Base-by-base conservation (phyloP, 2,329 filamentous ascomycete species). In the Decorospora gaudefroyi region DNA sequence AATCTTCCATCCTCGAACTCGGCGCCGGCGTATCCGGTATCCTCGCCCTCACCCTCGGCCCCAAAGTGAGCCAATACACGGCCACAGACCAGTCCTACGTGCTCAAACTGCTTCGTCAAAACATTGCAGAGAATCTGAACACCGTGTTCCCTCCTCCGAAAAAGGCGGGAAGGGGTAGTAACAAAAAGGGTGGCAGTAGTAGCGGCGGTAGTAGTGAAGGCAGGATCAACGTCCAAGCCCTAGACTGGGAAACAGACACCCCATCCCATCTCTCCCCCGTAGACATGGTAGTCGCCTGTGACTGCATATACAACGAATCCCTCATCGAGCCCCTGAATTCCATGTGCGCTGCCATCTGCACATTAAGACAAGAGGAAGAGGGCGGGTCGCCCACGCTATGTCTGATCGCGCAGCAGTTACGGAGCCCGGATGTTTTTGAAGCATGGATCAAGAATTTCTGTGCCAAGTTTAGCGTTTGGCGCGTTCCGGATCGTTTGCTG, bases 281-380 rank as follows among this genome's bases (percentile, higher is more conserved):
- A 55, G 87, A 95, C 61, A 72, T 84, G 10, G 76, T 97, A 8
- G 68, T 97, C 23, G 90, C 90, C 3, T 95, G 90, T 64, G 93
- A 99, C 70, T 96, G 91, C 70, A 86, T 99, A 57, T 99, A 95
- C 76, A 99, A 97, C 71, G 88, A 96, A 55, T 82, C 87, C 2
- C 79, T 97, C 3, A 82, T 97, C 16, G 75, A 81, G 29, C 90
- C 91, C 0, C 81, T 97, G 34, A 87, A 93, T n/a, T 81, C 85
- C 59, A 87, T 89, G 0, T 95, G 88, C 66, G 82, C 77, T 4
- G 87, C 95, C 51, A 78, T 84, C 16, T 95, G 90, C 69, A 73
- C 73, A 7, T 69, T 92, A 11, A 76, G n/a, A n/a, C n/a, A n/a
- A 84, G 5, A 32, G n/a, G 18, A 34, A 6, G 22, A 45, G 1